A percentile compares a stretch with the other conserved stretches of the same genome.
Evolutionary conservation across 345 rosid species (phyloP).

Genomic region (Lumnitzera racemosa): DNA sequence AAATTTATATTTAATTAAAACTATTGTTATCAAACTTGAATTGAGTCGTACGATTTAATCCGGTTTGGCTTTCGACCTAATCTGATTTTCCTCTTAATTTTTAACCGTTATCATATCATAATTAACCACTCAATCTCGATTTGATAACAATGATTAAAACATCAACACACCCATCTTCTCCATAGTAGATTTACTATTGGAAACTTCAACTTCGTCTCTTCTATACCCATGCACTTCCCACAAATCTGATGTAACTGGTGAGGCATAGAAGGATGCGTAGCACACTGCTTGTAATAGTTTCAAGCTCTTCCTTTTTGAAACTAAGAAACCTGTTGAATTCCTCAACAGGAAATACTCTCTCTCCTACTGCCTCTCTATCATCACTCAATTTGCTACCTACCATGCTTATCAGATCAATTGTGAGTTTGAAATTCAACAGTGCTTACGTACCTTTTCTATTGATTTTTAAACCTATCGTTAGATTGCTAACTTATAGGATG

Average conservation of each 20-base stretch:
- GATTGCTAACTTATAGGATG: slow-evolving; percentile 7
- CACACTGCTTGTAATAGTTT: slow-evolving; percentile 71
- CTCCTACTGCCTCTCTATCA: slow-evolving; percentile 50
- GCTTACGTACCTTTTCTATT: slow-evolving; percentile 53
- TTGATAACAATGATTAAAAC: too few species aligned
- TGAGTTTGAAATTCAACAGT: slow-evolving; percentile 51
- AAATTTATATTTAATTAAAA: too few species aligned
- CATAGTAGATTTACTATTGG: too few species aligned
- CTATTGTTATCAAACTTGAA: too few species aligned
- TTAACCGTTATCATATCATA: too few species aligned
- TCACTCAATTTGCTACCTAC: slow-evolving; percentile 42
- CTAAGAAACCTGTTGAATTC: slow-evolving; percentile 76
- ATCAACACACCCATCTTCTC: too few species aligned
- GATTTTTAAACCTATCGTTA: slow-evolving; percentile 27
- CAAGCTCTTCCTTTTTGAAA: slow-evolving; percentile 70
- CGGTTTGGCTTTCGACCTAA: too few species aligned
- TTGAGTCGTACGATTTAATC: too few species aligned
- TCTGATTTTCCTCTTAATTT: too few species aligned
- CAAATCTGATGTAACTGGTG: slow-evolving; percentile 20
- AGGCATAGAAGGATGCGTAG: slow-evolving; percentile 73
- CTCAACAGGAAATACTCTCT: slow-evolving; percentile 72
- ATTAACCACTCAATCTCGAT: too few species aligned
- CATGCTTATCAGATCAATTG: slow-evolving; percentile 75
- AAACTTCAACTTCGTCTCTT: too few species aligned
- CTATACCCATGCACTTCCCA: too few species aligned